A percentile compares a stretch with the other conserved stretches of the same genome.
phyloP scores from a whole-genome alignment of 1,139 yeast genomes.

The Geotrichum carabidarum region DNA sequence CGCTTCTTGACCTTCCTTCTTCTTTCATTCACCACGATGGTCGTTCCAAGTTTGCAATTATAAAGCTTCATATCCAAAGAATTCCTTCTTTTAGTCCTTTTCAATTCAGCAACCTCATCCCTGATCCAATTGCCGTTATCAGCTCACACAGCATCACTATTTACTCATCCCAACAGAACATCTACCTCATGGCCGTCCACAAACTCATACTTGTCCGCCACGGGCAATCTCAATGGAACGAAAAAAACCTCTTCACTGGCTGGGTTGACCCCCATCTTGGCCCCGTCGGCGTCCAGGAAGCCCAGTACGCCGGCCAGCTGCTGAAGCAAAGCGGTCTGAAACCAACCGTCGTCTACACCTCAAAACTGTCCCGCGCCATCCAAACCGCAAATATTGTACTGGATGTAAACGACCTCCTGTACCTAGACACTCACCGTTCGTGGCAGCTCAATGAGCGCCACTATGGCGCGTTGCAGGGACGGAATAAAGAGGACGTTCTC shows the following conservation, averaged over 20 bases:
- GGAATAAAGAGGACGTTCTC: conserved; percentile 91
- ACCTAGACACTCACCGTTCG: conserved; percentile 87
- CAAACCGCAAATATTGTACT: conserved; percentile 96
- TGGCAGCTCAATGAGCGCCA: conserved; percentile 99
- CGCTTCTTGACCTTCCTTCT: too few species aligned
- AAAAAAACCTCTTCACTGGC: conserved; percentile 96
- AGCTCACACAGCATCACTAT: too few species aligned
- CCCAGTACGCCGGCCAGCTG: conserved; percentile 88
- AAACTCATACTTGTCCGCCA: conserved; percentile 53
- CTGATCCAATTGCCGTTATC: too few species aligned
- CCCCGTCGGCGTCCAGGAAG: conserved; percentile 81
- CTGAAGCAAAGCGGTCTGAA: conserved; percentile 78
- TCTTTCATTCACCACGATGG: too few species aligned
- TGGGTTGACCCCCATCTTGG: conserved; percentile 95
- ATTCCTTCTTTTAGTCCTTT: too few species aligned
- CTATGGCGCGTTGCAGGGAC: conserved; percentile 98
- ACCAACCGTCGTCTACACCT: conserved; percentile 88
- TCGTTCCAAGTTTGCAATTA: too few species aligned
- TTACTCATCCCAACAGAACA: too few species aligned
- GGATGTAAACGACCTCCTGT: conserved; percentile 81
- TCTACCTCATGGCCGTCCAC: too few species aligned
- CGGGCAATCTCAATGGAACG: conserved; percentile 99
- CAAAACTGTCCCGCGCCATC: conserved; percentile 89
- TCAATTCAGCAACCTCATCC: too few species aligned
- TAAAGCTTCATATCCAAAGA: too few species aligned